Conservation (phyloP, 2,329 filamentous ascomycete genomes). For the Dryadomyces quercivorus region DNA sequence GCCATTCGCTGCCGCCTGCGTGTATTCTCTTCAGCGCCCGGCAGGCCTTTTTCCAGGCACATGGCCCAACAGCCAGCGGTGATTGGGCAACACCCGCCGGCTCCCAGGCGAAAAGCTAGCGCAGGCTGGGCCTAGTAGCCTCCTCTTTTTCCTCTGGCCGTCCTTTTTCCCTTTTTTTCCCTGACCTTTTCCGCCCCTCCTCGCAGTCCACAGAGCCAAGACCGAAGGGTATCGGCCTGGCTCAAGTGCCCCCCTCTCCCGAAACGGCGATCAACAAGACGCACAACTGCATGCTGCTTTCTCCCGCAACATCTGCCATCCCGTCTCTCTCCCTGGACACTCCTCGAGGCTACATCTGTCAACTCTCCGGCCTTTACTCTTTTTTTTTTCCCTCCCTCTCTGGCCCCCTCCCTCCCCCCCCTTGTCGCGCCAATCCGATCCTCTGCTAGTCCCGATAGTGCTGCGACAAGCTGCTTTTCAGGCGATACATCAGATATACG, state of each 20-base stretch:
- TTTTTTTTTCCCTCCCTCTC: too few relatives aligned
- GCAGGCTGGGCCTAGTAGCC: neutral
- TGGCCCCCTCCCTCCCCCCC: neutral
- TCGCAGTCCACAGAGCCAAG: neutral
- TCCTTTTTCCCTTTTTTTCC: neutral
- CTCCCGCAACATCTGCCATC: neutral
- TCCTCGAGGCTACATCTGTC: neutral
- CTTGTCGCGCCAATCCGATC: neutral
- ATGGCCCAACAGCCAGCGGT: neutral
- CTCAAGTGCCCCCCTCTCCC: too few relatives aligned
- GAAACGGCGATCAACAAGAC: too few relatives aligned
- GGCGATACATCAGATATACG: neutral
- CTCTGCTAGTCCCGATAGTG: neutral
- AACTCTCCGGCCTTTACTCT: neutral
- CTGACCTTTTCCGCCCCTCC: neutral
- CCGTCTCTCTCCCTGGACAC: neutral
- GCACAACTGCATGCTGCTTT: too few relatives aligned
- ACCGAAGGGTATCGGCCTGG: neutral
- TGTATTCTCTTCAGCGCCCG: neutral
- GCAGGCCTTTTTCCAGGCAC: neutral
- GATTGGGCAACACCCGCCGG: neutral
- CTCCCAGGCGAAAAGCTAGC: neutral
- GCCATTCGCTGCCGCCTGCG: neutral
- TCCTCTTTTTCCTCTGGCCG: too few relatives aligned
- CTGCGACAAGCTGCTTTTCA: neutral